Evolutionary conservation across 2,329 filamentous ascomycete species (phyloP), one percentile per base, ranked within the genome.

Genomic region (Claviceps pazoutovae): DNA sequence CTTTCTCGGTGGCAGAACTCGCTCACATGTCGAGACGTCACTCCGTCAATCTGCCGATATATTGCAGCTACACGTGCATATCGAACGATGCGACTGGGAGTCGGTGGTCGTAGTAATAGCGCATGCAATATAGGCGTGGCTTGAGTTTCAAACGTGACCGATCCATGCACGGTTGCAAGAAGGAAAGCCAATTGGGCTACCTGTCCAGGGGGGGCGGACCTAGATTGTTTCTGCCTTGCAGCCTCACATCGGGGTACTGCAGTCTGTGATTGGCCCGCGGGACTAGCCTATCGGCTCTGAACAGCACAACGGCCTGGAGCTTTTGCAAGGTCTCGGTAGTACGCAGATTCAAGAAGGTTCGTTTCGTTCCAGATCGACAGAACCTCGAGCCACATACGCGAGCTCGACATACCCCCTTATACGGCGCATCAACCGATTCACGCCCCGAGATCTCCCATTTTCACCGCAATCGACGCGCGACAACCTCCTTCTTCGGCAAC

Each of bases 211-310:
- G 38, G 41, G 38, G 38, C 26, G 34, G 44, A 48, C 16, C 14
- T 8, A 9, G 14, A n/a, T 42, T 48, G 53, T 68, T 64, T 63
- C 59, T 68, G 67, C 66, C 67, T 68, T 64, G 60, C 59, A 61
- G 66, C 66, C 67, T 69, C 60, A 66, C 51, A 46, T 9, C 42
- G 36, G 44, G 50, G 19, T 48, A 41, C 46, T 16, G 21, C 45
- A 9, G 17, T 19, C 41, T 53, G 49, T 64, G 58, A 67, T 68
- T 66, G 60, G 66, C 44, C 55, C 46, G 47, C n/a, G 16, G 50
- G 9, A 34, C 23, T n/a, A 50, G 13, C 30, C 51, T 51, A 52
- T 41, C 41, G 52, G 51, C 51, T 42, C 51, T 51, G 39, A 55
- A 52, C 51, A 57, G 49, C 45, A 54, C 17, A 51, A 51, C 46